Evolutionary conservation across 371 early-diverging fungal genomes (phyloP).

Genomic region (Circinella umbellata): DNA sequence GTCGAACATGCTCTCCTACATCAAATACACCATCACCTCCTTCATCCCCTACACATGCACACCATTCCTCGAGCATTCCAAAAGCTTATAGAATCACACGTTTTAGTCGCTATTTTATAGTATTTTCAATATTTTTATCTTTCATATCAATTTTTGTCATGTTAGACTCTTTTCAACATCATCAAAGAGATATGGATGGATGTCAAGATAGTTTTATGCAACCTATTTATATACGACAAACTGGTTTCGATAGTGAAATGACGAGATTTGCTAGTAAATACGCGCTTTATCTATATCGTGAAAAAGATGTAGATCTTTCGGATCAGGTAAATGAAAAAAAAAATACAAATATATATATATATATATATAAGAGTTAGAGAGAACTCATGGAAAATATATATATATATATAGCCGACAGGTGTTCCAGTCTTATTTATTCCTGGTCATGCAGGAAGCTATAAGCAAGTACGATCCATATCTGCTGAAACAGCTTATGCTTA

Average conservation of each 20-base stretch:
- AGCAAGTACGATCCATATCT: conserved; percentile 88
- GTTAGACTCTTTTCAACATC: conserved; percentile 62
- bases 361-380: background rate
- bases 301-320: conserved; percentile 62
- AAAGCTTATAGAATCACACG: conserved; percentile 25
- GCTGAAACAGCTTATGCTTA: conserved; percentile 67
- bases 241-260: conserved; percentile 66
- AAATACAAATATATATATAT: background rate
- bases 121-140: conserved; percentile 32
- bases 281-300: conserved; percentile 78
- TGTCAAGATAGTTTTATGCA: conserved; percentile 87
- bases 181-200: conserved; percentile 68
- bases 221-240: conserved; percentile 73
- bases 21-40: conserved; percentile 34
- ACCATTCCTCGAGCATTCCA: conserved; percentile 16
- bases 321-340: conserved; percentile 38
- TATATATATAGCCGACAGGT: conserved; percentile 55
- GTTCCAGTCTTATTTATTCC: conserved; percentile 92
- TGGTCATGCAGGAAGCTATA: conserved; percentile 93
- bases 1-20: conserved; percentile 28
- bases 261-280: conserved; percentile 81
- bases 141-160: conserved; percentile 37
- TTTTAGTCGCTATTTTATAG: conserved; percentile 21
- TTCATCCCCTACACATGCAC: conserved; percentile 20
- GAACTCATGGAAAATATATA: background rate